phyloP scores from a whole-genome alignment of 2,329 filamentous ascomycete genomes.

The Cordyceps cateniannulata region DNA sequence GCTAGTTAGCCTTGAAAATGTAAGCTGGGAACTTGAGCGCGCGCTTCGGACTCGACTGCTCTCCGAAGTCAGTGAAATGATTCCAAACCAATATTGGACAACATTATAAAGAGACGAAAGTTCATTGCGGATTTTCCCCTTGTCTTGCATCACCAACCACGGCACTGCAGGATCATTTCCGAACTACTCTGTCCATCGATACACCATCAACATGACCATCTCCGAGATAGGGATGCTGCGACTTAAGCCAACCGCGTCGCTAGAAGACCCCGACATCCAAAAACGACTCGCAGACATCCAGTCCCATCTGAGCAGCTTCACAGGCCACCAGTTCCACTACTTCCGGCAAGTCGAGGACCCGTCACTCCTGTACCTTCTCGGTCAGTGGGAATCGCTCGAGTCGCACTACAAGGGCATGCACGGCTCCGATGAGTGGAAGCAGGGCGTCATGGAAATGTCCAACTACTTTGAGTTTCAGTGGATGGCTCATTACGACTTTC shows the following conservation, averaged over 20 bases:
- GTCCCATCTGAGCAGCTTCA: neutral
- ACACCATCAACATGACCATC: neutral
- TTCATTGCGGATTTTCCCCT: neutral
- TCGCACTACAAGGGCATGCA: neutral
- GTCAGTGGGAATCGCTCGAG: constrained; percentile 2
- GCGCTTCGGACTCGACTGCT: neutral
- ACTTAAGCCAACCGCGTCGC: neutral
- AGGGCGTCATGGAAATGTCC: neutral
- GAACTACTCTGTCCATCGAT: neutral
- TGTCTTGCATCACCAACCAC: neutral
- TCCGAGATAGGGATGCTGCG: neutral
- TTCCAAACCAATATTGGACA: neutral
- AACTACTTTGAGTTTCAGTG: neutral
- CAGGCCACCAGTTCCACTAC: neutral
- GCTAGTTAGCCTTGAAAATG: neutral
- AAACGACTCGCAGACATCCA: neutral
- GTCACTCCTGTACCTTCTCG: neutral
- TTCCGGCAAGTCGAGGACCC: neutral
- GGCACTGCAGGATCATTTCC: neutral
- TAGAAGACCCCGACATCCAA: neutral
- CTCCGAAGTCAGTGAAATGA: neutral
- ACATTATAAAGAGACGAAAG: neutral
- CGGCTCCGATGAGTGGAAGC: neutral
- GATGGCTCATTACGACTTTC: neutral
- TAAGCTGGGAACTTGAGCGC: neutral